Conservation (phyloP, 176 grass and related monocot genomes). For the Phoenix roebelenii region DNA sequence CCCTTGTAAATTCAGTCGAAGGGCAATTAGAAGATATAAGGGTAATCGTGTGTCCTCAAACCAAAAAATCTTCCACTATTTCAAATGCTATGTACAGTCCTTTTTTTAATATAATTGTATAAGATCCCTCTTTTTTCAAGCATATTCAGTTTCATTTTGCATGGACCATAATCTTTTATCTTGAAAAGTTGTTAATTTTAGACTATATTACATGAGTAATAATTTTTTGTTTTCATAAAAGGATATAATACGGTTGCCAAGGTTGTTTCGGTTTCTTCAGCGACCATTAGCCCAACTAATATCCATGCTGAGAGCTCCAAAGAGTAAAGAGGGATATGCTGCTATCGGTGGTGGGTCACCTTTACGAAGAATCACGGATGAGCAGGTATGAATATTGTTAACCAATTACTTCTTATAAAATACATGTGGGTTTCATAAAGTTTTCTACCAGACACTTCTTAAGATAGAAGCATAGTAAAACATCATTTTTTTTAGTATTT, state of each 20-base stretch:
- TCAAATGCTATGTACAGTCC: too few species aligned
- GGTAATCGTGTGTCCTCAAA: too few species aligned
- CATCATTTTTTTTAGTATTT: neutral
- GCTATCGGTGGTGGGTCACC: slow-evolving; percentile 96
- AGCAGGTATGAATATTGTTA: slow-evolving; percentile 50
- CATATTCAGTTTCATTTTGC: too few species aligned
- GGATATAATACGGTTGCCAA: slow-evolving; percentile 92
- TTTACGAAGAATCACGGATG: slow-evolving; percentile 83
- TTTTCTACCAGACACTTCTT: too few species aligned
- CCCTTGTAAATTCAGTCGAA: too few species aligned
- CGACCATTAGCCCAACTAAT: slow-evolving; percentile 90
- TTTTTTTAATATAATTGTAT: too few species aligned
- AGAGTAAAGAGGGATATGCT: slow-evolving; percentile 95
- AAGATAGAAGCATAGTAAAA: too few species aligned
- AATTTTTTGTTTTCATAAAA: slow-evolving; percentile 21
- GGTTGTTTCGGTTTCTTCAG: slow-evolving; percentile 94
- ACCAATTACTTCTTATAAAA: neutral
- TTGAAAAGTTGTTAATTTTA: too few species aligned
- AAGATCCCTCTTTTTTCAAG: too few species aligned
- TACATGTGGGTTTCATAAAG: too few species aligned
- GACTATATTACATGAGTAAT: slow-evolving; percentile 1
- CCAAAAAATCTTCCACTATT: too few species aligned
- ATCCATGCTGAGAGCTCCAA: slow-evolving; percentile 79
- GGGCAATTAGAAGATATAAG: too few species aligned
- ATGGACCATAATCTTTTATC: neutral